Evolutionary conservation across 2,329 filamentous ascomycete genomes (phyloP), one percentile per base, ranked within the genome.

Genomic region (Ascochyta viciae-villosae): DNA sequence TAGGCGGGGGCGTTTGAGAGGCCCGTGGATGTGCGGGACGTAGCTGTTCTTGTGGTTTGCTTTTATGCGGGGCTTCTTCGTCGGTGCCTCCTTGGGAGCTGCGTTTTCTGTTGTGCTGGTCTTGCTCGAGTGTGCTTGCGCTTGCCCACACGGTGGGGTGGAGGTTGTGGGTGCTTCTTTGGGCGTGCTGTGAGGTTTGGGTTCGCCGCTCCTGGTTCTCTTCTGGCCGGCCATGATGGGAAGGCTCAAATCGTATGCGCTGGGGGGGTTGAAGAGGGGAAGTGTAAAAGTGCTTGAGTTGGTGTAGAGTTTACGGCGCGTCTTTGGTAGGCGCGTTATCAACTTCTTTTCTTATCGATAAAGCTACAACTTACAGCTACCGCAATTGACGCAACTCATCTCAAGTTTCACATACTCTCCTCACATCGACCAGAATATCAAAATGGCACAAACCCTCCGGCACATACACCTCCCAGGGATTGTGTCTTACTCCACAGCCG

Each of bases 391-490:
- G 43, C 47, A 51, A 23, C 12, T 31, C 29, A 31, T 31, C 7
- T 16, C 43, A 24, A 19, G 26, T n/a, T 22, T 39, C n/a, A 33
- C 38, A n/a, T 7, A 15, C 22, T 9, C 12, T 15, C 19, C 23
- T 22, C 40, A 16, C 24, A 3, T n/a, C 12, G 3, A 44, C 23
- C 13, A 16, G 24, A 40, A 26, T 15, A 10, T 22, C 37, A 23
- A n/a, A 33, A 56, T 56, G 53, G 53, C 53, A 31, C 47, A 56
- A 23, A 50, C 37, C 65, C 80, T 88, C 66, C 79, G 81, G n/a
- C 87, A 89, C 73, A 78, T 89, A 59, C 85, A 85, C 66, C 76
- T 89, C 53, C 82, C 80, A 4, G 71, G 75, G 57, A 74, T 83
- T 49, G 82, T 82, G 10, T 77, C 82, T 40, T 89, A 89, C 69